Base-by-base conservation (phyloP, 2,329 filamentous ascomycete species). In the Colletotrichum sojae region DNA sequence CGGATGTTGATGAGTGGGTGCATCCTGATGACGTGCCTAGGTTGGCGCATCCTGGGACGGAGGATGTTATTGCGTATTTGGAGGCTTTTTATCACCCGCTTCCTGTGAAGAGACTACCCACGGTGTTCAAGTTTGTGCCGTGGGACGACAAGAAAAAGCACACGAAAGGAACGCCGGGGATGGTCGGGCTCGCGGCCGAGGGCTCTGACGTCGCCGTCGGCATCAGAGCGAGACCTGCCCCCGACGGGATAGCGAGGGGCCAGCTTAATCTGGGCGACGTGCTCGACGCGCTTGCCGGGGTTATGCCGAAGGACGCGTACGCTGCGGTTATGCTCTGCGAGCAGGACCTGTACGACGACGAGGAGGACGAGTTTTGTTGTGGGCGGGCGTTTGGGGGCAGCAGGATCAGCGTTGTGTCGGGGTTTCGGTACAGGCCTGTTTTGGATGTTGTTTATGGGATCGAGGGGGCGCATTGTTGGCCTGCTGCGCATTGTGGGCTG, bases 341-440 rank as follows among this genome's bases (percentile, higher is more conserved):
- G 40, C 86, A 91, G n/a, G 90, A 92, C 73, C 77, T 92, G 15
- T 92, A 89, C 73, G 89, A 92, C 72, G 84, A 85, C 57, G 88
- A 90, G 0, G 87, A 91, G 0, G 91, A 92, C 68, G 85, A 89
- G 20, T 93, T 92, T 73, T 89, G 86, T 61, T 91, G 90, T 70
- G 91, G 90, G 0, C 79, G 90, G 31, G 90, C 91, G 0, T 93
- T 90, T 74, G 91, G 91, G 0, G 88, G 85, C 0, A 89, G 86
- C 66, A 82, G 90, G 5, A 85, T 93, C 1, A 84, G 85, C 0
- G 85, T 92, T 1, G 87, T 93, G 0, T 89, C 87, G 0, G 85
- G 82, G 0, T 89, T 90, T 10, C 80, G 91, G 27, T 92, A 93
- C 71, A 82, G 89, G 54, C 90, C 90, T 0, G 64, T 71, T 0